Evolutionary conservation across 192 early-diverging fungal genomes (phyloP).

Genomic region (Umbelopsis sp.): DNA sequence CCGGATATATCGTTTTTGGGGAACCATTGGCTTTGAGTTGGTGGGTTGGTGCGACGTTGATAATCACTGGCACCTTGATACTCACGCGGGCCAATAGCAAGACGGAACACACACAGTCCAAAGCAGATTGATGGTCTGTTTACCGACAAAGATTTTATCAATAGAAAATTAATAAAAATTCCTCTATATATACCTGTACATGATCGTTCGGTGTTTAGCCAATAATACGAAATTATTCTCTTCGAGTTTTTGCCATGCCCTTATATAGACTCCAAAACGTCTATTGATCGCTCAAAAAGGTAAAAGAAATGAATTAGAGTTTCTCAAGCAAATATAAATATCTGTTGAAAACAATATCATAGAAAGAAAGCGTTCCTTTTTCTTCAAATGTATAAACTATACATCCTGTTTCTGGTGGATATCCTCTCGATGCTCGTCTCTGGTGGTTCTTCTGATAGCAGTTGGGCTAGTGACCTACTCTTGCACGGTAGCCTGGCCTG

Average conservation of each 20-base stretch:
- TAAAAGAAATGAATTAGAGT: too few relatives aligned
- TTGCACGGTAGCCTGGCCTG: not conserved
- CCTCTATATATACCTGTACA: too few relatives aligned
- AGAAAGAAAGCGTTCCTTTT: too few relatives aligned
- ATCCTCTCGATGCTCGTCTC: not conserved
- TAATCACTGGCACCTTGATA: conserved; percentile 60
- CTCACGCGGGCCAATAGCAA: not conserved
- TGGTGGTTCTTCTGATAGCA: not conserved
- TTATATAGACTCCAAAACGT: too few relatives aligned
- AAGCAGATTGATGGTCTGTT: not conserved
- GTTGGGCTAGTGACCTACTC: not conserved
- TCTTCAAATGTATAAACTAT: too few relatives aligned
- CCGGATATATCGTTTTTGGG: conserved; percentile 74
- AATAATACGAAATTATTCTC: too few relatives aligned
- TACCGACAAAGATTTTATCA: not conserved
- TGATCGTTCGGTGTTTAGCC: too few relatives aligned
- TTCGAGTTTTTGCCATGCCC: too few relatives aligned
- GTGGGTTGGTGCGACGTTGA: conserved; percentile 85
- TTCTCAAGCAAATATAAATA: too few relatives aligned
- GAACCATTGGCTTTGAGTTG: conserved; percentile 75
- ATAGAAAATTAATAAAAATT: too few relatives aligned
- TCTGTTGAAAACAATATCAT: too few relatives aligned
- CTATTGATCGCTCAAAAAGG: too few relatives aligned
- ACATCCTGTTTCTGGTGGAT: not conserved
- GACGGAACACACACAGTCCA: not conserved